These are phyloP conservation scores for Epichloe bromicola DNA, from an alignment of 2,329 filamentous ascomycete genomes.

Conservation along the genomic window DNA sequence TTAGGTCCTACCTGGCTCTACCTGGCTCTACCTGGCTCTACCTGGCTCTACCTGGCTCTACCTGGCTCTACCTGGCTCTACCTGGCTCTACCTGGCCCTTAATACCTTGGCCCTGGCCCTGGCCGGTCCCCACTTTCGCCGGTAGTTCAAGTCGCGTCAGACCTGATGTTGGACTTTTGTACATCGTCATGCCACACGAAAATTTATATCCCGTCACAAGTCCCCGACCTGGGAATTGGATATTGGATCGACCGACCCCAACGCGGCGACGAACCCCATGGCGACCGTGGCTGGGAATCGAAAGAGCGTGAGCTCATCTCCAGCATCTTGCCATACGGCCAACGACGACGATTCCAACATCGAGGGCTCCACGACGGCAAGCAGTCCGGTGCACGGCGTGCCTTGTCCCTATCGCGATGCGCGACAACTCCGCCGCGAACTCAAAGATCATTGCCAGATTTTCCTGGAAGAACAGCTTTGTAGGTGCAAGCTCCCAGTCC, in stretches of 20 bases:
- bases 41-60: too few species aligned
- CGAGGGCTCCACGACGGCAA: constrained; percentile 22
- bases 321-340: constrained; percentile 24
- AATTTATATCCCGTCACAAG: background rate
- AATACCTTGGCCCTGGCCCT: too few species aligned
- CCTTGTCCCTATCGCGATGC: constrained; percentile 37
- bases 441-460: constrained; percentile 54
- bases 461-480: constrained; percentile 66
- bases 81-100: too few species aligned
- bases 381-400: constrained; percentile 19
- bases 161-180: too few species aligned
- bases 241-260: background rate
- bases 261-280: background rate
- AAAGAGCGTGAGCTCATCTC: constrained; percentile 15
- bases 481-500: constrained; percentile 20
- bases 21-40: too few species aligned
- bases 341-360: constrained; percentile 14
- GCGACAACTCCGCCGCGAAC: constrained; percentile 44
- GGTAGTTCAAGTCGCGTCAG: too few species aligned
- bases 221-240: background rate
- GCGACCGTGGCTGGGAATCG: constrained; percentile 8
- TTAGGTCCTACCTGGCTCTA: too few species aligned
- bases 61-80: too few species aligned
- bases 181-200: too few species aligned
- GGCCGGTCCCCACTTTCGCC: too few species aligned